Percentiles rank a stretch among this genome's conserved stretches.
phyloP scores from a whole-genome alignment of 441 rosid species.

The Geranium incanum region DNA sequence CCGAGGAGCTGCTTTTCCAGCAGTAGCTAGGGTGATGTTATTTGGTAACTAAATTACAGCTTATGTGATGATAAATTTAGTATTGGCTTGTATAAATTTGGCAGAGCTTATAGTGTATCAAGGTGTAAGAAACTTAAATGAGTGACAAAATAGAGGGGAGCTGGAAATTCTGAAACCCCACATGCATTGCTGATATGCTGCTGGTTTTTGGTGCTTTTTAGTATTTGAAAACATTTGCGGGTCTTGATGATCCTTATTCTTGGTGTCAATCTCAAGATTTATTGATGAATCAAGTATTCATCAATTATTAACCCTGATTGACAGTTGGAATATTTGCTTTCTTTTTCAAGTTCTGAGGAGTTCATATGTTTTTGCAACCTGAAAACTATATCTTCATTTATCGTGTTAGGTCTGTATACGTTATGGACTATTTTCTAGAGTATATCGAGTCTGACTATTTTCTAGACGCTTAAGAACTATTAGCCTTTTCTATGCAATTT shows the following conservation, averaged over 20 bases:
- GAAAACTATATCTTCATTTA: neutral
- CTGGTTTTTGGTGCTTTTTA: neutral
- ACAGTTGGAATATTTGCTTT: neutral
- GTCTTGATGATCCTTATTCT: neutral
- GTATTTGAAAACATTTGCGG: neutral
- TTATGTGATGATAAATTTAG: slow-evolving; percentile 1
- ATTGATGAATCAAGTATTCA: no score
- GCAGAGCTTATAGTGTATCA: neutral
- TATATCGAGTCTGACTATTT: neutral
- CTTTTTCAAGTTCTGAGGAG: neutral
- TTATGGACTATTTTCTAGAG: slow-evolving; percentile 1
- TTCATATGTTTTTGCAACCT: neutral
- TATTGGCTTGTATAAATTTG: neutral
- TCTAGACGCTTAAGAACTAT: neutral
- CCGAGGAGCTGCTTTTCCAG: slow-evolving; percentile 64
- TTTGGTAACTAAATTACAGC: slow-evolving; percentile 36
- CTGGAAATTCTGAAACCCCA: neutral
- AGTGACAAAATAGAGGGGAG: neutral
- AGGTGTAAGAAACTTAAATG: neutral
- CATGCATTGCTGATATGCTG: neutral
- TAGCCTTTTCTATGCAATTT: slow-evolving; percentile 3
- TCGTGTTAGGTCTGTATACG: neutral
- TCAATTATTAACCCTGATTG: no score
- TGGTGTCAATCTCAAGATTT: no score
- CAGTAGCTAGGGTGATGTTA: slow-evolving; percentile 59